Percentiles rank a stretch among this genome's conserved stretches.
Conservation (phyloP, 208 protist species). For the Crithidia mellificae region DNA sequence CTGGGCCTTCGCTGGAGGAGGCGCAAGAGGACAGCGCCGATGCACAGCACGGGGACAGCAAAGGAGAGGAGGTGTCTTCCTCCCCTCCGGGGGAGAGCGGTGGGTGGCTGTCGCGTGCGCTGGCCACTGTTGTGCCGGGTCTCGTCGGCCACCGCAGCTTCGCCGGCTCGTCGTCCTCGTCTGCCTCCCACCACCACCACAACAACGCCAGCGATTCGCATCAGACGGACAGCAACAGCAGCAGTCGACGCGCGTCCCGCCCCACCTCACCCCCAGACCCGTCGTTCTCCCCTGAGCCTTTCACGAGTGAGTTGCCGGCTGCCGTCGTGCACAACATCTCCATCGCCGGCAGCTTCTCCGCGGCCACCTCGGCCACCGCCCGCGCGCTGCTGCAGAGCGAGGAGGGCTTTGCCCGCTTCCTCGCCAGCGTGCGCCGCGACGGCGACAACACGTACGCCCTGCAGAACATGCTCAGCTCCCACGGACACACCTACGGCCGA, state of each 20-base stretch:
- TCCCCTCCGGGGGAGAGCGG: background rate
- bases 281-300: background rate
- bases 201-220: background rate
- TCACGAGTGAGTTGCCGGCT: constrained; percentile 3
- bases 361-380: constrained; percentile 1
- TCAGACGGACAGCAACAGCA: constrained; percentile 7
- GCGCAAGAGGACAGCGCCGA: no score
- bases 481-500: constrained; percentile 21
- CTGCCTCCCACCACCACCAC: background rate
- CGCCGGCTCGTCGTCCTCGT: background rate
- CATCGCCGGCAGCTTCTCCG: constrained; percentile 12
- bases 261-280: background rate
- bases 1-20: background rate
- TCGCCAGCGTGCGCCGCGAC: constrained; percentile 29
- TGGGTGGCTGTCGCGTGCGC: constrained; percentile 26
- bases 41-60: background rate
- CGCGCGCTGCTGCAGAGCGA: constrained; percentile 25
- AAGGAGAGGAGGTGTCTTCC: no score
- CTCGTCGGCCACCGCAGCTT: constrained; percentile 8
- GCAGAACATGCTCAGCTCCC: constrained; percentile 22
- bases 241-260: background rate
- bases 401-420: constrained; percentile 31
- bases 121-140: constrained; percentile 22
- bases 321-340: constrained; percentile 18
- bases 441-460: constrained; percentile 37